Base-by-base conservation (phyloP, 179 eudicot species). In the Patellifolia procumbens region DNA sequence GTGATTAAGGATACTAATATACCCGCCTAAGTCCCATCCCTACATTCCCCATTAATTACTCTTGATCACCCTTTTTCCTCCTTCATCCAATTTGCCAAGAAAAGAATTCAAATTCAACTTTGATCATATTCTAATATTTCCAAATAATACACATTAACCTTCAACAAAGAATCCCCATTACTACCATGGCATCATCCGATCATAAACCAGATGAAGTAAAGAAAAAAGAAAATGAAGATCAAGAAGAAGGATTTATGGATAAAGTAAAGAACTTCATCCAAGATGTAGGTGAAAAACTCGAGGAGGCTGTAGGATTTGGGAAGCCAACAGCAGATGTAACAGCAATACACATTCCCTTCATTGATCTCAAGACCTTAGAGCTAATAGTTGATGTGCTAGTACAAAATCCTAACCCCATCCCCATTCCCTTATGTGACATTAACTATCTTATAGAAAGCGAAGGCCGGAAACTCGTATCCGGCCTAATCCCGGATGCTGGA, bases 401-500 rank as follows among this genome's bases (percentile, higher is more conserved):
- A 52, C 63, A 68, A 64, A 83, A 83, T 55, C 83, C 86, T 4
- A 83, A 83, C 72, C 86, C 86, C 11, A 20, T 83, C 28, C 86
- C 83, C 29, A 83, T 83, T 32, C 86, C 86, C 11, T 59, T 83
- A 49, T 81, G 79, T 46, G 86, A 79, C 73, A 79, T 83, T 22
- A 77, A 83, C 63, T 83, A 83, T 68, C 68, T 76, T 31, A 48
- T 83, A 1, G 86, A 83, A 76, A 75, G 80, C 65, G 83, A 83
- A 0, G 86, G 86, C 15, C 65, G 86, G 66, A 83, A 76, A 39
- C 86, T 79, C 3, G 73, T 61, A 12, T 72, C 82, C 3, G 85
- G 85, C 73, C 72, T 79, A 12, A 79, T 83, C 45, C 85, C 85
- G 31, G 80, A 83, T 17, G 85, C 85, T 9, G 85, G 85, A 8